Base-by-base conservation (phyloP, 2,329 filamentous ascomycete species). In the Blumeriella jaapii region DNA sequence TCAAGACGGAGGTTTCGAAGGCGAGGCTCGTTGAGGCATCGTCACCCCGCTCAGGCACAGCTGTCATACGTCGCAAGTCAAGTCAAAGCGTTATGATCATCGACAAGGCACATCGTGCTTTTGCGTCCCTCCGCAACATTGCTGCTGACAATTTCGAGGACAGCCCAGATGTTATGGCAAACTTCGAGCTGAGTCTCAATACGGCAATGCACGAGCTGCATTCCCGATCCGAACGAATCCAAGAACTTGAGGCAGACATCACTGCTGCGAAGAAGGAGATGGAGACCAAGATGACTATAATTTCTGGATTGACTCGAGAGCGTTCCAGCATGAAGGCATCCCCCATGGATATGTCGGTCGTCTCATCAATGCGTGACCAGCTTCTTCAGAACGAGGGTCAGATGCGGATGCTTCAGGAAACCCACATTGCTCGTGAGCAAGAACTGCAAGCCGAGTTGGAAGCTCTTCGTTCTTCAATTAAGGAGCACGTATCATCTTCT, bases 281-380 rank as follows among this genome's bases (percentile, higher is more conserved):
- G 80, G 91, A 98, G 55, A 78, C 74, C 44, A 98, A 98, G 71
- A 86, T 89, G 67, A 83, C 84, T 18, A 87, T 98, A 54, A 96
- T 98, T 49, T 84, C 85, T 18, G 91, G 91, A 5, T 67, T 98
- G 44, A 93, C 91, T 3, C 79, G 91, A 35, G 93, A 98, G 59
- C 71, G 93, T 40, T 89, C 85, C 3, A 95, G 86, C 61, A 69
- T 95, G 61, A 85, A 89, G 56, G 67, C 69, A 2, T 81, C 82
- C 15, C 82, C 86, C 6, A 78, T 94, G 54, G 91, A 98, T 54
- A 93, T 95, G 56, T 87, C 84, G 0, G 78, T 95, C 45, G 79
- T 96, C 19, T 81, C 84, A 4, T 80, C 78, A 11, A 74, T 98
- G 63, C 81, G 83, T 40, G 83, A 93, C 44, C 86, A 95, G 58